Percentiles rank a stretch among this genome's conserved stretches.
Evolutionary conservation across 148 eudicot genomes (phyloP).

Genomic region (Vaccinium corymbosum): DNA sequence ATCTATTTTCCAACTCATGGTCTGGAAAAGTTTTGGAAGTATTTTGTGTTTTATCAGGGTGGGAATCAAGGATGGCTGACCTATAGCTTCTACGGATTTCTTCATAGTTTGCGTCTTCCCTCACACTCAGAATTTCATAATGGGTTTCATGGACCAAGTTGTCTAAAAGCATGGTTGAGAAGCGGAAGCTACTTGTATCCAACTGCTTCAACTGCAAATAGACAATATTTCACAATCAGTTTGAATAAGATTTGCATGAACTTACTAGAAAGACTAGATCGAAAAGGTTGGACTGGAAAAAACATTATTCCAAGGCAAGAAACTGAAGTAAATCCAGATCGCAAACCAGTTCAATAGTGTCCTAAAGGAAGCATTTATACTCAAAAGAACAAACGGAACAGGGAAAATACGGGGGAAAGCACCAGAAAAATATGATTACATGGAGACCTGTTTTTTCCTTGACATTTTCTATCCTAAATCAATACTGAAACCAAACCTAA

Average conservation of each 20-base stretch:
- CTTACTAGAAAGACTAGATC: neutral
- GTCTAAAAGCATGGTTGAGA: constrained; percentile 17
- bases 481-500: neutral
- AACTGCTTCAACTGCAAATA: constrained; percentile 15
- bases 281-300: no score
- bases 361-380: neutral
- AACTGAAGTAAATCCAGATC: neutral
- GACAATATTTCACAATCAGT: neutral
- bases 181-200: neutral
- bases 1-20: constrained; percentile 31
- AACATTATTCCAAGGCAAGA: neutral
- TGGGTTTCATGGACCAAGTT: constrained; percentile 41
- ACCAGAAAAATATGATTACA: neutral
- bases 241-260: neutral
- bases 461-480: neutral
- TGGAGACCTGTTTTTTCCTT: neutral
- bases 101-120: constrained; percentile 66
- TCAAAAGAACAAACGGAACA: neutral
- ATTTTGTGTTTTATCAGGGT: constrained; percentile 63
- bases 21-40: constrained; percentile 20
- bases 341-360: neutral
- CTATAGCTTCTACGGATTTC: constrained; percentile 70
- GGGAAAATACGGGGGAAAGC: neutral
- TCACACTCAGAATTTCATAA: constrained; percentile 62
- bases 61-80: constrained; percentile 56